Evolutionary conservation across 441 rosid species (phyloP).

Genomic region (Adansonia grandidieri): DNA sequence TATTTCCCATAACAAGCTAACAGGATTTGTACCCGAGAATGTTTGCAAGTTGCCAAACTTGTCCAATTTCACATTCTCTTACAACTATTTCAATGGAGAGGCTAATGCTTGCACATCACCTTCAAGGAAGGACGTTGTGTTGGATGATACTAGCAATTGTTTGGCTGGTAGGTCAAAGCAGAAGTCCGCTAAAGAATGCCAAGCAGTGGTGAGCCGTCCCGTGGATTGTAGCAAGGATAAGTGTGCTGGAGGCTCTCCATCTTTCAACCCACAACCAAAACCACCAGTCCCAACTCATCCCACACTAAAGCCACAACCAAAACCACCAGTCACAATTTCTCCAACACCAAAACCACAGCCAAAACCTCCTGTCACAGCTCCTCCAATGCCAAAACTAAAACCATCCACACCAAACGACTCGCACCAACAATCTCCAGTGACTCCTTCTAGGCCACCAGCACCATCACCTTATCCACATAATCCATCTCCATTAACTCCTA

Average conservation of each 20-base stretch:
- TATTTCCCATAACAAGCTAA: conserved; percentile 57
- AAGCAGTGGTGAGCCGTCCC: conserved; percentile 51
- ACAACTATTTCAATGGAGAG: conserved; percentile 65
- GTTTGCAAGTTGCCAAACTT: conserved; percentile 63
- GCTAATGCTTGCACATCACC: conserved; percentile 48
- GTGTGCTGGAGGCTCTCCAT: conserved; percentile 48
- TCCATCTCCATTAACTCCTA: no score
- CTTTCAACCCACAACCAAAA: conserved; percentile 16
- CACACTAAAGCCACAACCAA: no score
- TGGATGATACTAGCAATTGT: conserved; percentile 65
- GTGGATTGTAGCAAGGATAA: conserved; percentile 77
- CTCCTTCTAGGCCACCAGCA: no score
- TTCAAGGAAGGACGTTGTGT: conserved; percentile 37
- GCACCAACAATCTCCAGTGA: background rate
- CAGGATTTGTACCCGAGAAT: conserved; percentile 55
- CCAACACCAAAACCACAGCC: conserved; percentile 15
- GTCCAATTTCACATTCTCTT: conserved; percentile 56
- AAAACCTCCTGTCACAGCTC: background rate
- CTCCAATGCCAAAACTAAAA: conserved; percentile 19
- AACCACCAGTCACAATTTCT: no score
- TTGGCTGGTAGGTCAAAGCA: conserved; percentile 58
- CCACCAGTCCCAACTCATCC: conserved; percentile 22
- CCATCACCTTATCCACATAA: no score
- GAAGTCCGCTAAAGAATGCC: conserved; percentile 45
- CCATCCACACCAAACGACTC: conserved; percentile 29